Conservation (phyloP, 2,329 filamentous ascomycete genomes). For the Aspergillus ustus region DNA sequence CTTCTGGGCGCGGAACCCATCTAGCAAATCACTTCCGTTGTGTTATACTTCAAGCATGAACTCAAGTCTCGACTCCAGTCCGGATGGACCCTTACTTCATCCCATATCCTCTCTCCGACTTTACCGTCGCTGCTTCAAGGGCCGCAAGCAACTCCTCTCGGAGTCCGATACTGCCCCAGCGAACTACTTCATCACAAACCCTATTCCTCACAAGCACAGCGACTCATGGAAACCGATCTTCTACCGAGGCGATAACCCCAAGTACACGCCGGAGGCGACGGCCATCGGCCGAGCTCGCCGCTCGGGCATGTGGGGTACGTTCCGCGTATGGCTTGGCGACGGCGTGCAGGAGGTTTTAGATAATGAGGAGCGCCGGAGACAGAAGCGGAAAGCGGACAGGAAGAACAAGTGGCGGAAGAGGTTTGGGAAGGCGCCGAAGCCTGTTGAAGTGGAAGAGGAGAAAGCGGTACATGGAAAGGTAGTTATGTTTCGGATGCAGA, state of each 20-base stretch:
- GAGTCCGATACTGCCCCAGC: constrained; percentile 9
- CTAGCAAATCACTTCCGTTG: background rate
- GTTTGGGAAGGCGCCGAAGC: constrained; percentile 4
- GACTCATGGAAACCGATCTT: constrained; percentile 13
- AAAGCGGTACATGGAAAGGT: constrained; percentile 7
- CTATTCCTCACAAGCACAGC: constrained; percentile 9
- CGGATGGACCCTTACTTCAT: background rate
- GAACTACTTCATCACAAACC: constrained; percentile 16
- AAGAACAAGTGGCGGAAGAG: constrained; percentile 15
- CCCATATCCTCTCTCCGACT: constrained; percentile 5
- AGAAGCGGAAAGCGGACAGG: constrained; percentile 3
- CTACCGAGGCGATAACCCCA: constrained; percentile 19
- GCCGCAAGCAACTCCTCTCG: constrained; percentile 17
- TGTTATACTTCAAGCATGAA: background rate
- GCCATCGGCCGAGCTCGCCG: constrained; percentile 12
- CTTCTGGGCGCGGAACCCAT: background rate
- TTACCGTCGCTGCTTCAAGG: constrained; percentile 13
- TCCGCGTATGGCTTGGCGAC: constrained; percentile 14
- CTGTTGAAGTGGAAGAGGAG: constrained; percentile 11
- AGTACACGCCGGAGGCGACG: constrained; percentile 9
- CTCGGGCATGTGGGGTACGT: constrained; percentile 6
- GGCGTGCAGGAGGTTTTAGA: constrained; percentile 16
- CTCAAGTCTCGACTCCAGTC: background rate
- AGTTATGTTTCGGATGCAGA: constrained; percentile 6
- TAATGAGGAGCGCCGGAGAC: constrained; percentile 3